phyloP scores from a whole-genome alignment of 2,329 filamentous ascomycete genomes.

The Escovopsis weberi region DNA sequence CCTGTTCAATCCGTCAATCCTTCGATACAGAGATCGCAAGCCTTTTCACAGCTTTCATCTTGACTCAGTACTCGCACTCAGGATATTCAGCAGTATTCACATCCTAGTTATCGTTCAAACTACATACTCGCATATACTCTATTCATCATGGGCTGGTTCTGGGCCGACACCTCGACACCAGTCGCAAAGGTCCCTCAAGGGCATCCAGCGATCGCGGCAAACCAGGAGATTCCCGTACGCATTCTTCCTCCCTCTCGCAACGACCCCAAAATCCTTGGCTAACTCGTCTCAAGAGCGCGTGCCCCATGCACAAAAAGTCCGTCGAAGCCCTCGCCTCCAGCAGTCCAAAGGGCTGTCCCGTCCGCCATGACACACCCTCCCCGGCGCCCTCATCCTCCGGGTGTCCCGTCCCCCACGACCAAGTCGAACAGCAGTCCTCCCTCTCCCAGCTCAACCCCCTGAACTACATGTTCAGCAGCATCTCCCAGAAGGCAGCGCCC shows the following conservation, averaged over 20 bases:
- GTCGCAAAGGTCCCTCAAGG: conserved; percentile 19
- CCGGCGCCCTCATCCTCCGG: conserved; percentile 18
- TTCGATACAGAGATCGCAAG: not conserved
- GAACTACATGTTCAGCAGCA: conserved; percentile 87
- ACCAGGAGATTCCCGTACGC: conserved; percentile 20
- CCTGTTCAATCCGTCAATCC: too few species aligned
- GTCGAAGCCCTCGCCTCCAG: conserved; percentile 30
- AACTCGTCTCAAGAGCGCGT: conserved; percentile 28
- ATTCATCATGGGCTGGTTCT: conserved; percentile 46
- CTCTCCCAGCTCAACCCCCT: conserved; percentile 50
- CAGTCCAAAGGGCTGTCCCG: conserved; percentile 24
- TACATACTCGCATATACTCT: not conserved
- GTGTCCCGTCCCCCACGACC: conserved; percentile 32
- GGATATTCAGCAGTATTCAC: too few species aligned
- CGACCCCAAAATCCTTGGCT: conserved; percentile 5
- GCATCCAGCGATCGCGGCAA: conserved; percentile 16
- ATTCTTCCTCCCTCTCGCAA: not conserved
- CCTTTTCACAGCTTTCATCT: not conserved
- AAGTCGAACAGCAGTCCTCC: conserved; percentile 26
- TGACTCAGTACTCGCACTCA: too few species aligned
- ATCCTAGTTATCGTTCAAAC: too few species aligned
- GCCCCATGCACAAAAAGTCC: conserved; percentile 43
- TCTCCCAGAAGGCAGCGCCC: conserved; percentile 65
- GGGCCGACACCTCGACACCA: conserved; percentile 35
- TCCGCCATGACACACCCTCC: conserved; percentile 22